Percentiles rank a stretch among this genome's conserved stretches.
Evolutionary conservation across 345 rosid species (phyloP).

Genomic region (Hibiscus mutabilis): DNA sequence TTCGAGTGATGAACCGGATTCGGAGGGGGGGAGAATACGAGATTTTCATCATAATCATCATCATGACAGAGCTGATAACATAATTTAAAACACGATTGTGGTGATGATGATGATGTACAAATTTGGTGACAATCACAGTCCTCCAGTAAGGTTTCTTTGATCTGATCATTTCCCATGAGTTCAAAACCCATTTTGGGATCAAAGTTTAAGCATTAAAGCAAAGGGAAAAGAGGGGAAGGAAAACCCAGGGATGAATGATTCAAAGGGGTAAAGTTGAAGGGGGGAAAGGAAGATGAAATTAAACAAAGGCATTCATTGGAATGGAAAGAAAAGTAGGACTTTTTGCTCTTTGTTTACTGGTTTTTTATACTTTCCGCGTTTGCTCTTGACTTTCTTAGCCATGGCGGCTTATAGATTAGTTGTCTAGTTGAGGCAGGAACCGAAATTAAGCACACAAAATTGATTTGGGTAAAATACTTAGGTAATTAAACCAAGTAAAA

Average conservation of each 20-base stretch:
- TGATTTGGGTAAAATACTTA: too few relatives aligned
- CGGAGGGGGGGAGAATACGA: too few relatives aligned
- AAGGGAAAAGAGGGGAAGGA: not conserved
- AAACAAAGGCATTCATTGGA: not conserved
- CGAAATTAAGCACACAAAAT: not conserved
- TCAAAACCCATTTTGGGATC: conserved; percentile 9
- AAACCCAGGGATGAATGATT: not conserved
- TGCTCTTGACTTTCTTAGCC: conserved; percentile 1
- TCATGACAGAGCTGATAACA: not conserved
- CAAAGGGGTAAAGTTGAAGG: not conserved
- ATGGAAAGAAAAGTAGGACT: not conserved
- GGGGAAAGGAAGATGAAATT: not conserved
- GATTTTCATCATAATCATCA: too few relatives aligned
- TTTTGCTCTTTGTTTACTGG: not conserved
- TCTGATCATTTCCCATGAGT: conserved; percentile 3
- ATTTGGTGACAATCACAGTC: not conserved
- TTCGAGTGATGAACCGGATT: not conserved
- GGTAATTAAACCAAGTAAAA: too few relatives aligned
- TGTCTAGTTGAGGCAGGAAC: not conserved
- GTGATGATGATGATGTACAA: not conserved
- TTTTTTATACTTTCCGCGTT: not conserved
- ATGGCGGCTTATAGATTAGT: not conserved
- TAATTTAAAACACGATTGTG: not conserved
- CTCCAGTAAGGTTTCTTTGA: not conserved
- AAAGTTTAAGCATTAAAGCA: conserved; percentile 1